phyloP scores from a whole-genome alignment of 23 red algal genomes.

The Gracilaria gracilis region DNA sequence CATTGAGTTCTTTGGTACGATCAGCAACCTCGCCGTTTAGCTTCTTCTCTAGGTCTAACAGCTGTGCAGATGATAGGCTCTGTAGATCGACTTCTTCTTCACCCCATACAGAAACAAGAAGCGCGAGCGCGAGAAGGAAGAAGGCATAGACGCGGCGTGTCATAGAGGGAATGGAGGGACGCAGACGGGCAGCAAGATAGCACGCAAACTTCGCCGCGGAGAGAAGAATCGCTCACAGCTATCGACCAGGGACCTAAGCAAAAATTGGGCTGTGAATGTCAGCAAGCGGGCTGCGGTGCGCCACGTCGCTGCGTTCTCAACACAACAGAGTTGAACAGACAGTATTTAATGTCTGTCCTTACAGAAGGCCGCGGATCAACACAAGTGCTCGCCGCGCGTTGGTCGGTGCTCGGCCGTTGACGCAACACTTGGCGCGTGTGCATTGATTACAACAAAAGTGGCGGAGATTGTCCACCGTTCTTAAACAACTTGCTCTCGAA shows the following conservation, averaged over 20 bases:
- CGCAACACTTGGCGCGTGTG: neutral
- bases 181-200: neutral
- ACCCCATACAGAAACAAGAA: constrained; percentile 34
- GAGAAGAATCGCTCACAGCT: neutral
- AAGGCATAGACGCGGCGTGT: neutral
- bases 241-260: neutral
- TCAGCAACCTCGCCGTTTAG: constrained; percentile 51
- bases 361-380: neutral
- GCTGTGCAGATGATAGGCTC: constrained; percentile 44
- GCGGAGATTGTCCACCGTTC: neutral
- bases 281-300: neutral
- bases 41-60: constrained; percentile 48
- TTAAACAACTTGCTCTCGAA: too few species aligned
- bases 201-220: neutral
- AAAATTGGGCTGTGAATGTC: neutral
- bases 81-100: constrained; percentile 61
- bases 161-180: neutral
- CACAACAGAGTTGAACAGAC: too few species aligned
- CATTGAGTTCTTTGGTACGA: constrained; percentile 36
- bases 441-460: neutral
- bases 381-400: neutral
- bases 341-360: neutral
- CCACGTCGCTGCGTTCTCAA: too few species aligned
- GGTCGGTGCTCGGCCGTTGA: neutral
- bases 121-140: neutral